These are phyloP conservation scores for Mesotaenium endlicherianum DNA, from an alignment of 139 green algal genomes.

Conservation along the genomic window DNA sequence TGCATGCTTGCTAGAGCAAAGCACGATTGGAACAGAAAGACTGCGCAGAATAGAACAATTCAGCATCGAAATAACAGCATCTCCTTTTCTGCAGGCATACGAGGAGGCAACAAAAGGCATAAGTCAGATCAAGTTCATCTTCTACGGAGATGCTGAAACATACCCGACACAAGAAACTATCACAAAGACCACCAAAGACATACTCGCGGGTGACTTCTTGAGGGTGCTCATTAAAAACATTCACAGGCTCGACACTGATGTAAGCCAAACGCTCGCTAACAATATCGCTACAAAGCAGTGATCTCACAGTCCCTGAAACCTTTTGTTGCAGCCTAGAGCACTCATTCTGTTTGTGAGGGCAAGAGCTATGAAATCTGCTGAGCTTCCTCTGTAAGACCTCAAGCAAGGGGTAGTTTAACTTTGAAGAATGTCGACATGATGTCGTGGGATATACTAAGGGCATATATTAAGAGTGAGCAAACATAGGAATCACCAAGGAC, in stretches of 20 bases:
- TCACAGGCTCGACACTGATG: not conserved
- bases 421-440: too few species aligned
- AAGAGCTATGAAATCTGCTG: too few species aligned
- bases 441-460: too few species aligned
- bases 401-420: not conserved
- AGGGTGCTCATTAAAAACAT: not conserved
- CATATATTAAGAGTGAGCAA: too few species aligned
- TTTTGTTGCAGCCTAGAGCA: not conserved
- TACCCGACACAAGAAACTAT: not conserved
- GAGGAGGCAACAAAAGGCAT: constrained; percentile 5
- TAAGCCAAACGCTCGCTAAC: not conserved
- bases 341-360: not conserved
- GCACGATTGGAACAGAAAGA: too few species aligned
- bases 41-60: too few species aligned
- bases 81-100: constrained; percentile 7
- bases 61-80: too few species aligned
- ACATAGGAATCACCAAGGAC: too few species aligned
- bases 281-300: not conserved
- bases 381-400: not conserved
- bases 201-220: constrained; percentile 2
- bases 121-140: not conserved
- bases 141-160: constrained; percentile 19
- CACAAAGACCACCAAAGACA: not conserved
- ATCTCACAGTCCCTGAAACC: not conserved
- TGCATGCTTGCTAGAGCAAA: too few species aligned